A percentile compares a stretch with the other conserved stretches of the same genome.
phyloP scores from a whole-genome alignment of 441 rosid genomes.

The Eugenia klotzschiana region DNA sequence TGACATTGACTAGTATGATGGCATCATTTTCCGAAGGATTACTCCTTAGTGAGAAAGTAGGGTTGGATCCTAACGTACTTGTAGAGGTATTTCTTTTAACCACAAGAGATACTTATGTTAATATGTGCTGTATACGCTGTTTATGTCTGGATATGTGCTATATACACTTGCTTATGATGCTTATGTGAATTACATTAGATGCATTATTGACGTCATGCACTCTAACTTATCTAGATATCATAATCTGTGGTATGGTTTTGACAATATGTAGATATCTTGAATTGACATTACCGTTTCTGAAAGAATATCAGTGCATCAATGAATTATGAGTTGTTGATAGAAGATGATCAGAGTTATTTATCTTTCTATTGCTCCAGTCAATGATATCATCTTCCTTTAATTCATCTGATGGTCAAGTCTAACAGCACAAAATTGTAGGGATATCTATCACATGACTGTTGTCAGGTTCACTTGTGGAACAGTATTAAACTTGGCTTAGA shows the following conservation, averaged over 20 bases:
- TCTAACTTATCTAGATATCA: not conserved
- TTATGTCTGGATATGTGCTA: not conserved
- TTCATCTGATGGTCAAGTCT: not conserved
- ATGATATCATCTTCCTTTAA: not conserved
- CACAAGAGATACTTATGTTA: not conserved
- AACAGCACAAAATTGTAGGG: not conserved
- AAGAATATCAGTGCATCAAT: not conserved
- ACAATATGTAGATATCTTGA: not conserved
- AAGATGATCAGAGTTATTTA: not conserved
- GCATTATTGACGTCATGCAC: not conserved
- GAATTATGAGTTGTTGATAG: not conserved
- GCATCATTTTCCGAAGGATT: conserved; percentile 82
- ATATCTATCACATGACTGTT: not conserved
- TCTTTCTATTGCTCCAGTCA: not conserved
- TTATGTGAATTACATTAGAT: not conserved
- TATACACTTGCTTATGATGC: not conserved
- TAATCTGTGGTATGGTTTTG: not conserved
- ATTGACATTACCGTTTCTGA: not conserved
- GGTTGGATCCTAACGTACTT: conserved; percentile 63
- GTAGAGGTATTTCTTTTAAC: conserved; percentile 45
- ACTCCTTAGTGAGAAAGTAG: conserved; percentile 72
- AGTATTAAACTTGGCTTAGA: not conserved
- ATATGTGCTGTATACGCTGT: not conserved
- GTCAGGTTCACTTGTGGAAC: not conserved
- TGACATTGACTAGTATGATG: conserved; percentile 61